Evolutionary conservation across 208 protist species (phyloP).

Genomic region (Angomonas deanei): DNA sequence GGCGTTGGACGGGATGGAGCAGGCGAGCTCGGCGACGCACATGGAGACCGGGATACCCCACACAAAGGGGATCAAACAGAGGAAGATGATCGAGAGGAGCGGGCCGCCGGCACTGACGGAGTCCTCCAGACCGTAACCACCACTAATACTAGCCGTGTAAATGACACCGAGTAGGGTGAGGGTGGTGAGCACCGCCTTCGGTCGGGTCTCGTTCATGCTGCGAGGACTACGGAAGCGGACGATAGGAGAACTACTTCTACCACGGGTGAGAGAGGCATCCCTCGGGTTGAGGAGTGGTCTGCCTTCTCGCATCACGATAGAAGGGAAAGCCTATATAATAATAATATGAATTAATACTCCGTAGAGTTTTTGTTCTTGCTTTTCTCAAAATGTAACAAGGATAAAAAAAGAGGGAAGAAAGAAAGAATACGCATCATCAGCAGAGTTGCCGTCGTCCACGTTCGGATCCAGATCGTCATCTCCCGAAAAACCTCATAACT

Average conservation of each 20-base stretch:
- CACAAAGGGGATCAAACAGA: conserved; percentile 79
- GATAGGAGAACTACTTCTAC: conserved; percentile 43
- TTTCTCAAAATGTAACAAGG: too few species aligned
- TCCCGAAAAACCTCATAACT: too few species aligned
- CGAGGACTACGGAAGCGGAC: conserved; percentile 72
- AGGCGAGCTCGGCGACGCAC: conserved; percentile 85
- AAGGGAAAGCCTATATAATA: conserved; percentile 7
- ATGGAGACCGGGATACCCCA: conserved; percentile 86
- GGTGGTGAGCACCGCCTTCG: conserved; percentile 75
- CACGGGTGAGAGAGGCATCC: conserved; percentile 9
- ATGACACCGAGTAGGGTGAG: conserved; percentile 87
- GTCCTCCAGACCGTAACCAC: conserved; percentile 84
- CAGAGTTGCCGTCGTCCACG: too few species aligned
- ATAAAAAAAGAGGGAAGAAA: too few species aligned
- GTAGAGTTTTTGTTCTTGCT: too few species aligned
- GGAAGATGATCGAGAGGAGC: conserved; percentile 78
- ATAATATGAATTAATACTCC: conserved; percentile 9
- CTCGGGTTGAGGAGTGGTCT: not conserved
- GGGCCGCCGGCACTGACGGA: conserved; percentile 84
- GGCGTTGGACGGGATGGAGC: conserved; percentile 83
- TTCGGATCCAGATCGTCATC: too few species aligned
- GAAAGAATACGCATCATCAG: too few species aligned
- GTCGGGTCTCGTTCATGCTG: conserved; percentile 19
- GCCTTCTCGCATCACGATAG: conserved; percentile 10
- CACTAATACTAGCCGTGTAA: conserved; percentile 85